Base-by-base conservation (phyloP, 192 early-diverging fungal species). In the Lunasporangiospora selenospora region DNA sequence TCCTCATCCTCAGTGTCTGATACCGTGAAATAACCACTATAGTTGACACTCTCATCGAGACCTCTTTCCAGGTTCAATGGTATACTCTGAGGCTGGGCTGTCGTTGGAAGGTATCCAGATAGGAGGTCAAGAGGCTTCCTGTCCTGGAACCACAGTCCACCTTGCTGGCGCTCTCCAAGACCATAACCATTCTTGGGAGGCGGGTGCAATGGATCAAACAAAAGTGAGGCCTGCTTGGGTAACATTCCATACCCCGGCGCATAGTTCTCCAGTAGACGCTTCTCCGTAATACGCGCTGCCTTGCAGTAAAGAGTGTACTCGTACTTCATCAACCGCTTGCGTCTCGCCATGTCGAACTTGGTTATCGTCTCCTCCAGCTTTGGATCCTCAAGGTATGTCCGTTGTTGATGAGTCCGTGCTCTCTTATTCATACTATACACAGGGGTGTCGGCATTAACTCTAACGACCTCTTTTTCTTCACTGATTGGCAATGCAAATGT, bases 1-100 rank as follows among this genome's bases (percentile, higher is more conserved):
- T 62, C 53, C 27, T 71, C 67, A 10, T 71, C 67, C 24, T 71
- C 67, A 3, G 50, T 57, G 16, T 57, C 67, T 3, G 67, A 56
- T n/a, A 71, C 67, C 0, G 67, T 71, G 33, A 71, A 51, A 31
- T 71, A 71, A 9, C 67, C 67, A 15, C 37, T 56, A 11, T 34
- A 16, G 32, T n/a, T 45, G n/a, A 40, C 26, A 1, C 18, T 15
- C 24, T 62, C 60, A 15, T 37, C 2, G n/a, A n/a, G n/a, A n/a
- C n/a, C n/a, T n/a, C n/a, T n/a, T n/a, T n/a, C n/a, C n/a, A n/a
- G n/a, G n/a, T n/a, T n/a, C n/a, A n/a, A n/a, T n/a, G n/a, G n/a
- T n/a, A n/a, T n/a, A n/a, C n/a, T n/a, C n/a, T n/a, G n/a, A n/a
- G n/a, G n/a, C n/a, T n/a, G n/a, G n/a, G n/a, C n/a, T n/a, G n/a